Conservation (phyloP, 805 yeast genomes). For the Candida loeiensis region DNA sequence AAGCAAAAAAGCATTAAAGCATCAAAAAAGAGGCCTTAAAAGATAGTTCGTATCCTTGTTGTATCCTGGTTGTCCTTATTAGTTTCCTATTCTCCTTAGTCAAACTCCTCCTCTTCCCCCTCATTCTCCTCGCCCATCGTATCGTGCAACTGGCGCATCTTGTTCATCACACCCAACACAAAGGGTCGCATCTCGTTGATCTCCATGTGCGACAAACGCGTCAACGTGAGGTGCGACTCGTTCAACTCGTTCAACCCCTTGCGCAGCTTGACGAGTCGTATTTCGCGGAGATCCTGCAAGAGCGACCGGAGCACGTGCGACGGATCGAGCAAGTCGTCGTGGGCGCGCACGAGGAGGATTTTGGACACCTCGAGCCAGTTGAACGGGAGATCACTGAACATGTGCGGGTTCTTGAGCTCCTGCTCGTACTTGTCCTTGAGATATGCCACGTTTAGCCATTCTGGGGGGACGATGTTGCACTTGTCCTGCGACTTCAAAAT, state of each 20-base stretch:
- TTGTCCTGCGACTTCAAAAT: slow-evolving; percentile 79
- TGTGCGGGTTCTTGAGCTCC: slow-evolving; percentile 54
- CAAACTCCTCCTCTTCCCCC: slow-evolving; percentile 13
- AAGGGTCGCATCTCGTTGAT: slow-evolving; percentile 87
- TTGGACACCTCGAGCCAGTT: slow-evolving; percentile 85
- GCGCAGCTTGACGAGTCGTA: slow-evolving; percentile 74
- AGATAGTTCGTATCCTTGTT: neutral
- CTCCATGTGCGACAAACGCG: slow-evolving; percentile 78
- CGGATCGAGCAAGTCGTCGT: slow-evolving; percentile 76
- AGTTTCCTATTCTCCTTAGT: neutral
- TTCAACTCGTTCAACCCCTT: slow-evolving; percentile 76
- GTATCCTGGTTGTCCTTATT: neutral
- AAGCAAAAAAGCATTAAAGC: neutral
- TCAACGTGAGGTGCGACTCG: slow-evolving; percentile 77
- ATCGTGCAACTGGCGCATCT: slow-evolving; percentile 55
- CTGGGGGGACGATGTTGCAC: slow-evolving; percentile 82
- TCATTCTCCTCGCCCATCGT: slow-evolving; percentile 12
- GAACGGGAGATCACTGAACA: slow-evolving; percentile 75
- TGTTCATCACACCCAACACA: slow-evolving; percentile 75
- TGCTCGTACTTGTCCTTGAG: slow-evolving; percentile 59
- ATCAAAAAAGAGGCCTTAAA: neutral
- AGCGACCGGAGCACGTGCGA: slow-evolving; percentile 65
- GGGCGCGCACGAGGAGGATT: slow-evolving; percentile 61
- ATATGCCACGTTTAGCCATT: slow-evolving; percentile 64
- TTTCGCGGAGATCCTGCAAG: slow-evolving; percentile 81